Evolutionary conservation across 2,329 filamentous ascomycete species (phyloP).

Genomic region (Hirsutella rhossiliensis): DNA sequence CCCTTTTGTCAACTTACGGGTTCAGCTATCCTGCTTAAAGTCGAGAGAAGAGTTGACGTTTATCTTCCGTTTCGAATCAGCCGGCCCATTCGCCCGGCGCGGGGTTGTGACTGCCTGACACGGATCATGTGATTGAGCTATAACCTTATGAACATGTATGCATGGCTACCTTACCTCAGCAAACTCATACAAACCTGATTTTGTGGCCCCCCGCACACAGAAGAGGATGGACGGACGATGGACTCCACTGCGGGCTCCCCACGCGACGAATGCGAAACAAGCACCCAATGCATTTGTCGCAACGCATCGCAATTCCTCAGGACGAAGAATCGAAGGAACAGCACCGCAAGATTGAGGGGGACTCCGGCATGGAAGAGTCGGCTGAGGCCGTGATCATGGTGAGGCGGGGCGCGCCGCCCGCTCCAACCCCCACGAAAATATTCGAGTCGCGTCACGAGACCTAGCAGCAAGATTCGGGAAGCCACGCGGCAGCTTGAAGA

Average conservation of each 20-base stretch:
- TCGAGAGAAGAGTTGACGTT: neutral
- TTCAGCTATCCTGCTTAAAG: neutral
- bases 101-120: neutral
- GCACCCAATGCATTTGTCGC: too few species aligned
- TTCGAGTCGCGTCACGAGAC: neutral
- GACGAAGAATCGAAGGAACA: too few species aligned
- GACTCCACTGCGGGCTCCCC: too few species aligned
- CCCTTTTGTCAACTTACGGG: neutral
- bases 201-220: too few species aligned
- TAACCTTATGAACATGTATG: too few species aligned
- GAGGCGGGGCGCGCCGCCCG: too few species aligned
- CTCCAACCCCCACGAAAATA: neutral
- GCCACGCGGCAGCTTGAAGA: neutral
- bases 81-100: neutral
- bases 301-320: too few species aligned
- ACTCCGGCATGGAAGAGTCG: neutral
- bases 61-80: neutral
- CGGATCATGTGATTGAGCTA: neutral
- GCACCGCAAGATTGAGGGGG: too few species aligned
- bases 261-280: too few species aligned
- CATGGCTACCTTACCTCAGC: too few species aligned
- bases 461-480: neutral
- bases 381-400: neutral
- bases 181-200: too few species aligned
- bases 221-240: too few species aligned